Percentiles rank a stretch among this genome's conserved stretches.
These are phyloP conservation scores for Nematocida sp. DNA, from an alignment of 371 early-diverging fungal genomes.

Conservation along the genomic window DNA sequence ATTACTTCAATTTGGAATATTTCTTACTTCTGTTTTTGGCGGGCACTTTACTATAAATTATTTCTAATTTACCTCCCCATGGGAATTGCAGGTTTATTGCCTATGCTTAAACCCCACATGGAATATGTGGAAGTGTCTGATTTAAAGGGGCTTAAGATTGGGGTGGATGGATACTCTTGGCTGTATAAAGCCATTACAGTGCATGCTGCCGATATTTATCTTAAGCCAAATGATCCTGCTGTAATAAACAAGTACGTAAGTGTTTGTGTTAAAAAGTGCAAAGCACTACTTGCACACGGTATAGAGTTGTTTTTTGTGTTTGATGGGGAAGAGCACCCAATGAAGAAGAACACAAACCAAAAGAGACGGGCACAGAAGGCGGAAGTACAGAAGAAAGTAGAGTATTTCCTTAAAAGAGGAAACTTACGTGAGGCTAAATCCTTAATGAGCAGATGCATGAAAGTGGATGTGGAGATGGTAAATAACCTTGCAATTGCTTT, in stretches of 20 bases:
- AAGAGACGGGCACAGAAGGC: slow-evolving; percentile 71
- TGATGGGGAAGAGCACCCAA: slow-evolving; percentile 84
- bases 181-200: slow-evolving; percentile 62
- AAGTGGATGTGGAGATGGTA: slow-evolving; percentile 72
- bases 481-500: slow-evolving; percentile 72
- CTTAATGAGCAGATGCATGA: slow-evolving; percentile 64
- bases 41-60: slow-evolving; percentile 24
- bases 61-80: slow-evolving; percentile 53
- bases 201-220: slow-evolving; percentile 65
- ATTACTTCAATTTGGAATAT: neutral
- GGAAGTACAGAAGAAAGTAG: slow-evolving; percentile 54
- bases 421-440: slow-evolving; percentile 52
- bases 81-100: slow-evolving; percentile 71
- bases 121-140: slow-evolving; percentile 45
- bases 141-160: slow-evolving; percentile 60
- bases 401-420: slow-evolving; percentile 34
- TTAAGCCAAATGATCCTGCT: slow-evolving; percentile 18
- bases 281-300: slow-evolving; percentile 47
- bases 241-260: slow-evolving; percentile 54
- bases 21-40: slow-evolving; percentile 12
- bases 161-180: slow-evolving; percentile 71
- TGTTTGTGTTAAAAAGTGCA: slow-evolving; percentile 61
- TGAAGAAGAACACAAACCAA: slow-evolving; percentile 77
- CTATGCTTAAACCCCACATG: slow-evolving; percentile 65
- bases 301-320: slow-evolving; percentile 82